Percentiles rank a stretch among this genome's conserved stretches.
Conservation (phyloP, 495 filamentous ascomycete species). For the Xylaria bambusicola region DNA sequence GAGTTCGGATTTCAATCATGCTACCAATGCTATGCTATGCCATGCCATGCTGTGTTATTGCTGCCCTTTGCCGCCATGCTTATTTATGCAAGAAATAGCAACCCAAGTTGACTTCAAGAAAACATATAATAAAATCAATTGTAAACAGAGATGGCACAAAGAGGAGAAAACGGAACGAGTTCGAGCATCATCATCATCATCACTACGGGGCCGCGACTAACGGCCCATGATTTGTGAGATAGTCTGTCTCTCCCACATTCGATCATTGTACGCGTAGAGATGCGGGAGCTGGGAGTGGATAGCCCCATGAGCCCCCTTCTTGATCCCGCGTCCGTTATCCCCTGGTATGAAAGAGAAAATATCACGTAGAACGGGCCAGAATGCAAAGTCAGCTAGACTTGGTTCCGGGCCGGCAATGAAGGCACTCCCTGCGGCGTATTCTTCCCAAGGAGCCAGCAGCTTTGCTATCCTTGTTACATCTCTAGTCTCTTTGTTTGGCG, state of each 20-base stretch:
- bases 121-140: no score
- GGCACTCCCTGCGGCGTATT: conserved; percentile 41
- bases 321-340: background rate
- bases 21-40: background rate
- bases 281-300: background rate
- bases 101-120: no score
- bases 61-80: no score
- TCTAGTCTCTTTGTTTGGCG: background rate
- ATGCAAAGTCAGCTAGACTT: conserved; percentile 67
- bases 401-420: conserved; percentile 61
- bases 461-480: background rate
- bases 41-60: background rate
- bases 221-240: conserved; percentile 1
- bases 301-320: no score
- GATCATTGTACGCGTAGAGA: background rate
- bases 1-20: no score
- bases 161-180: no score
- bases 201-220: background rate
- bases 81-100: no score
- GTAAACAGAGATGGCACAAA: no score
- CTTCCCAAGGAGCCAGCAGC: conserved; percentile 53
- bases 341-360: conserved; percentile 37
- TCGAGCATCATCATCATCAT: no score
- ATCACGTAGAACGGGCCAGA: conserved; percentile 70
- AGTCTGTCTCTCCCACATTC: background rate